Evolutionary conservation across 2,329 filamentous ascomycete species (phyloP).

Genomic region (Colletotrichum sublineola): DNA sequence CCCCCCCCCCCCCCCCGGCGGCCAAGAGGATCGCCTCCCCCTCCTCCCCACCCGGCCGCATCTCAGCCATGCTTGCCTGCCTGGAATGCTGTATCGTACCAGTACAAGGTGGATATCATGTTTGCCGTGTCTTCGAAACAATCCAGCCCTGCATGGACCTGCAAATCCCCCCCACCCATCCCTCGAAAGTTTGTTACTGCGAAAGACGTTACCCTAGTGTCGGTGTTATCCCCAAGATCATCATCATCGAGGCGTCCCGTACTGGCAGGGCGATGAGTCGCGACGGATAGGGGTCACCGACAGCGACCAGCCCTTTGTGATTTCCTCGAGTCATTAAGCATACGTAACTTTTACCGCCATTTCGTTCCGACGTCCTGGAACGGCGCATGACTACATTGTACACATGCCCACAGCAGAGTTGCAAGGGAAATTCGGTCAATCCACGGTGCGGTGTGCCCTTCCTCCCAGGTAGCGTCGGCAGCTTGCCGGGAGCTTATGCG

Average conservation of each 20-base stretch:
- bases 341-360: background rate
- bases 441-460: background rate
- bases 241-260: background rate
- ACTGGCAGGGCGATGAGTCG: background rate
- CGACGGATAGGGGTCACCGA: background rate
- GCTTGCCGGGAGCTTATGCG: constrained; percentile 1
- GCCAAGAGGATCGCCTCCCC: background rate
- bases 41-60: background rate
- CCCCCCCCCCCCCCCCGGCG: too few relatives aligned
- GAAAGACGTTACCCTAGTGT: background rate
- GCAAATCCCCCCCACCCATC: background rate
- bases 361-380: background rate
- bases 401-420: too few relatives aligned
- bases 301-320: background rate
- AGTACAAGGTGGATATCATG: constrained; percentile 5
- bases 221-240: background rate
- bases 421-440: background rate
- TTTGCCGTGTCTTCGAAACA: constrained; percentile 18
- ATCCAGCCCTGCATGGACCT: background rate
- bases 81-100: constrained; percentile 7
- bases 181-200: background rate
- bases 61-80: constrained; percentile 5
- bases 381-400: background rate
- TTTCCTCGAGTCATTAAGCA: background rate
- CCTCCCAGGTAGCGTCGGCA: background rate